These are phyloP conservation scores for Coprinopsis marcescibilis DNA, from an alignment of 768 basidiomycete genomes.

Conservation along the genomic window DNA sequence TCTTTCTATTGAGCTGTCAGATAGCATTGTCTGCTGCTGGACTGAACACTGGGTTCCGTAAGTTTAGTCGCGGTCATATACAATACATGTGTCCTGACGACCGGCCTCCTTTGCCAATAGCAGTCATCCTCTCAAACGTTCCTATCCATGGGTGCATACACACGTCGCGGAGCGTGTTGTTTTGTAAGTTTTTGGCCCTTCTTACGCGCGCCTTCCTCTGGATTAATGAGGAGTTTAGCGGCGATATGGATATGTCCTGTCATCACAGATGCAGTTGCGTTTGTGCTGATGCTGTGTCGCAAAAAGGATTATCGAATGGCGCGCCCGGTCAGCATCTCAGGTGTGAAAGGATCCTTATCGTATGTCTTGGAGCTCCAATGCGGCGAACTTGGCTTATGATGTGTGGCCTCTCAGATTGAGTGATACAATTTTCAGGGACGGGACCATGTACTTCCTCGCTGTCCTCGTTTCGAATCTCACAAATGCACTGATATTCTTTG, in stretches of 20 bases:
- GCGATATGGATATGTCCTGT: background rate
- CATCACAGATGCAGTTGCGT: background rate
- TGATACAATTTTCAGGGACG: conserved; percentile 21
- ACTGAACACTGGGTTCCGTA: conserved; percentile 21
- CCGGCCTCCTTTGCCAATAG: background rate
- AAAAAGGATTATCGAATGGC: no score
- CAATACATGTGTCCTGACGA: background rate
- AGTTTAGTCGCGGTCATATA: background rate
- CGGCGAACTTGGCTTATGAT: no score
- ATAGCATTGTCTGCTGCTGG: conserved; percentile 20
- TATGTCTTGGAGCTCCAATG: no score
- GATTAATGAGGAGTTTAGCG: no score
- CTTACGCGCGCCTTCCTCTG: no score
- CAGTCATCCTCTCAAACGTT: no score
- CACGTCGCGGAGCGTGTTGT: no score
- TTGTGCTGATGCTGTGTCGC: no score
- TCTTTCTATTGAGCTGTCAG: conserved; percentile 20
- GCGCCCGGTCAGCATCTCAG: no score
- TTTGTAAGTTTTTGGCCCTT: no score
- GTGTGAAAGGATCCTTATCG: no score
- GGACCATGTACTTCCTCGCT: conserved; percentile 22
- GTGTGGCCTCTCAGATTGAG: conserved; percentile 13
- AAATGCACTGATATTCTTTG: conserved; percentile 23
- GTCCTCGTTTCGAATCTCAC: conserved; percentile 23
- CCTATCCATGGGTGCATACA: no score